A percentile compares a stretch with the other conserved stretches of the same genome.
Conservation (phyloP, 2,329 filamentous ascomycete genomes). For the Claviceps maximensis region DNA sequence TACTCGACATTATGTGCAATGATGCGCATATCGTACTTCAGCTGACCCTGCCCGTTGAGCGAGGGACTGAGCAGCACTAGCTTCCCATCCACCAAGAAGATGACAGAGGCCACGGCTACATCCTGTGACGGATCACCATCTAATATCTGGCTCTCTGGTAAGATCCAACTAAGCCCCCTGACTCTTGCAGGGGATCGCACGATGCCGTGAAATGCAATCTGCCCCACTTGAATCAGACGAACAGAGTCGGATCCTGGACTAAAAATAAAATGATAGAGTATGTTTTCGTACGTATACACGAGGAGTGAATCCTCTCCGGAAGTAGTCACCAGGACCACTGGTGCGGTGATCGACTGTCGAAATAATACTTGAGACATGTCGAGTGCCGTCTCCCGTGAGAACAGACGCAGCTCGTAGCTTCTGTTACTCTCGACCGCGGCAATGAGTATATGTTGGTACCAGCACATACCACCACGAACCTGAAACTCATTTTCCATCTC, state of each 20-base stretch:
- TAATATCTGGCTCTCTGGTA: slow-evolving; percentile 77
- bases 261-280: slow-evolving; percentile 90
- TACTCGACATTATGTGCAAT: slow-evolving; percentile 95
- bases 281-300: slow-evolving; percentile 94
- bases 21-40: slow-evolving; percentile 97
- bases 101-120: slow-evolving; percentile 80
- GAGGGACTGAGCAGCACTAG: slow-evolving; percentile 84
- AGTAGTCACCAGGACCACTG: slow-evolving; percentile 78
- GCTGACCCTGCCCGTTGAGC: slow-evolving; percentile 63
- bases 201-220: slow-evolving; percentile 95
- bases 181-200: slow-evolving; percentile 87
- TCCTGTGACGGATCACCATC: slow-evolving; percentile 94
- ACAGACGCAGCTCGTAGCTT: slow-evolving; percentile 78
- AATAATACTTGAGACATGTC: slow-evolving; percentile 63
- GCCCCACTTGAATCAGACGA: slow-evolving; percentile 81
- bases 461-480: slow-evolving; percentile 93
- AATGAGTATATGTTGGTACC: slow-evolving; percentile 91
- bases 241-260: slow-evolving; percentile 55
- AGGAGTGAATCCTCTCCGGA: slow-evolving; percentile 90
- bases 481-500: slow-evolving; percentile 80
- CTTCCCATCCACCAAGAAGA: slow-evolving; percentile 96
- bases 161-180: slow-evolving; percentile 85
- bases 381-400: slow-evolving; percentile 72
- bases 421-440: slow-evolving; percentile 80
- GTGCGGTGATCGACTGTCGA: slow-evolving; percentile 63